Base-by-base conservation (phyloP, 805 yeast genomes). In the Candida montana region DNA sequence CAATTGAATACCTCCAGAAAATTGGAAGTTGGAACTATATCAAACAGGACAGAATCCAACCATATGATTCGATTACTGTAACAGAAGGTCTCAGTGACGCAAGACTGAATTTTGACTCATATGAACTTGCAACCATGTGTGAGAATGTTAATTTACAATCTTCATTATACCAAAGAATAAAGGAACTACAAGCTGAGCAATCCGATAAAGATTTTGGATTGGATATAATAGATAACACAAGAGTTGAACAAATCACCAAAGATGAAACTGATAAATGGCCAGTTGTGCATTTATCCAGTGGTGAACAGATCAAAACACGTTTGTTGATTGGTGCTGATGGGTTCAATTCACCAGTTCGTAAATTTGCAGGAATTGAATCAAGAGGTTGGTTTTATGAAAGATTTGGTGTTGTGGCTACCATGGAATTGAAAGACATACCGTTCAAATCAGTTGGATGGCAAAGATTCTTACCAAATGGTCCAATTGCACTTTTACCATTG, bases 301-400 rank as follows among this genome's bases (percentile, higher is more conserved):
- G 96, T 1, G 74, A 75, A 12, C 49, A 56, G 11, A 68, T 81
- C 38, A 75, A 76, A 53, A 74, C 95, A 0, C 71, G 96, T 41
- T 68, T 90, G n/a, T 67, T 90, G 17, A 77, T 93, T 13, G 99
- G 99, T 8, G 95, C 96, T 31, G 99, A 93, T 60, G 99, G 99
- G 1, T 88, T 80, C 60, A 87, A 89, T 60, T 89, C 97, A 1
- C 96, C 97, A 0, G 98, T 85, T 6, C 74, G 97, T 36, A 71
- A 74, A 48, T 90, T 74, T 55, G 83, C 97, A 0, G 79, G 76
- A 2, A 89, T 93, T 41, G 81, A 80, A 56, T 77, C 95, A 2
- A 73, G 95, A 36, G 99, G 99, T 13, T 93, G 98, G 98, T 76
- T 75, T 37, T 93, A 93, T 63, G 71, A 82, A 51, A 72, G 87